These are phyloP conservation scores for Aureobasidium leucospermi DNA, from an alignment of 2,329 filamentous ascomycete genomes.

Conservation along the genomic window DNA sequence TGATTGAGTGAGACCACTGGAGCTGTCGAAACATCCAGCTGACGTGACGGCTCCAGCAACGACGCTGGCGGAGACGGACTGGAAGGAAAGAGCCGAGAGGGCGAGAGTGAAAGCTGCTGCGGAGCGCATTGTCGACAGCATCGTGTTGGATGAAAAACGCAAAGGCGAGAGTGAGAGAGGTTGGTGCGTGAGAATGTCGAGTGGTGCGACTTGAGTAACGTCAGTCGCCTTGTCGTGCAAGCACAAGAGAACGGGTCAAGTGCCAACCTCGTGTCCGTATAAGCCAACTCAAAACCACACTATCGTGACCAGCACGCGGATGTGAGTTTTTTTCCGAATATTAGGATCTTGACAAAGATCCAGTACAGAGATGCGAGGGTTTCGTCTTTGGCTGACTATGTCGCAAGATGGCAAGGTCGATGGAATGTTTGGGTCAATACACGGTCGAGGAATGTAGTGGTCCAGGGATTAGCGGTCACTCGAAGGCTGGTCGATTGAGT, in stretches of 20 bases:
- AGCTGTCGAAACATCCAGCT: conserved; percentile 47
- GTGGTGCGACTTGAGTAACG: conserved; percentile 1
- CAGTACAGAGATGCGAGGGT: neutral
- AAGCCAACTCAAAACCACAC: conserved; percentile 2
- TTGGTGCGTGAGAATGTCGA: neutral
- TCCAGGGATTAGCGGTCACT: neutral
- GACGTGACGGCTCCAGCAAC: conserved; percentile 19
- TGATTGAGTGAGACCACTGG: conserved; percentile 40
- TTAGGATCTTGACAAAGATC: neutral
- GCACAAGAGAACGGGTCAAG: neutral
- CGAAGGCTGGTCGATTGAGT: neutral
- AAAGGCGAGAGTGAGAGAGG: neutral
- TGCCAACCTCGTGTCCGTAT: conserved; percentile 1
- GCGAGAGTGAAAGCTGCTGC: conserved; percentile 1
- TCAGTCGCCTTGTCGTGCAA: conserved; percentile 2
- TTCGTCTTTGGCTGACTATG: neutral
- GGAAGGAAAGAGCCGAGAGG: conserved; percentile 7
- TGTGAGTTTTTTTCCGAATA: neutral
- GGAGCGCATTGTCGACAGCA: conserved; percentile 1
- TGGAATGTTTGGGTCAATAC: conserved; percentile 8
- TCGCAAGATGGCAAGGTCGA: neutral
- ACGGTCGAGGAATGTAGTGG: conserved; percentile 7
- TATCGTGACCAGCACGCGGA: conserved; percentile 12
- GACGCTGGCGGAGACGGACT: conserved; percentile 4
- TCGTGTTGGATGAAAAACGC: neutral